Conservation (phyloP, 2,329 filamentous ascomycete species). For the Trichoderma harzianum region DNA sequence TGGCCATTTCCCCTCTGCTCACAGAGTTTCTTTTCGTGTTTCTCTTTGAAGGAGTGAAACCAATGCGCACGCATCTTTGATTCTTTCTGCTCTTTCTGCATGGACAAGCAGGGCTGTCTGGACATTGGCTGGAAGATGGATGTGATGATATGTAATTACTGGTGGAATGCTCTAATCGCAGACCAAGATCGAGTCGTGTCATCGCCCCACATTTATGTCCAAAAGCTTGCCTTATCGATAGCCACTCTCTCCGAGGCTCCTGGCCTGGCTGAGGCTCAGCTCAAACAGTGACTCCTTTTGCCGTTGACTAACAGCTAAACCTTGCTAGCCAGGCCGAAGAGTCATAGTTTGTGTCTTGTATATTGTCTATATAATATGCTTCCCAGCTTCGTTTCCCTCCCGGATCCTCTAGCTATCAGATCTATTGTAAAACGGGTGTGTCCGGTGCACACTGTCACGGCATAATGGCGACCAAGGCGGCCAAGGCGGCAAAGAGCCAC, state of each 20-base stretch:
- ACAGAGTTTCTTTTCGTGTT: not conserved
- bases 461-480: slow-evolving; percentile 51
- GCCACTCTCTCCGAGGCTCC: not conserved
- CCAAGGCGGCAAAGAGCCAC: slow-evolving; percentile 62
- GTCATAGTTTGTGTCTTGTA: not conserved
- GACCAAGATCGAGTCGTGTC: slow-evolving; percentile 1
- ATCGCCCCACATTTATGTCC: slow-evolving; percentile 4
- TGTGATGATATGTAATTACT: not conserved
- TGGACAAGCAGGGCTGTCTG: not conserved
- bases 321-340: slow-evolving; percentile 6
- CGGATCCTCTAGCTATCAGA: slow-evolving; percentile 9
- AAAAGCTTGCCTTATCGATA: slow-evolving; percentile 19
- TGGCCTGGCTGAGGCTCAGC: not conserved
- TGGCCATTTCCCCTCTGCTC: not conserved
- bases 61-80: not conserved
- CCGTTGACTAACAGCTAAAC: not conserved
- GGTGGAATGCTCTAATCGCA: slow-evolving; percentile 1
- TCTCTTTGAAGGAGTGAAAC: not conserved
- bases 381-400: not conserved
- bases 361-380: not conserved
- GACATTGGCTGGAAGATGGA: not conserved
- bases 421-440: not conserved
- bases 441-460: not conserved
- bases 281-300: slow-evolving; percentile 9
- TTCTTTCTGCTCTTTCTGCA: not conserved